Evolutionary conservation across 2,329 filamentous ascomycete genomes (phyloP), one percentile per base, ranked within the genome.

Genomic region (Raffaelea deltoideospora): DNA sequence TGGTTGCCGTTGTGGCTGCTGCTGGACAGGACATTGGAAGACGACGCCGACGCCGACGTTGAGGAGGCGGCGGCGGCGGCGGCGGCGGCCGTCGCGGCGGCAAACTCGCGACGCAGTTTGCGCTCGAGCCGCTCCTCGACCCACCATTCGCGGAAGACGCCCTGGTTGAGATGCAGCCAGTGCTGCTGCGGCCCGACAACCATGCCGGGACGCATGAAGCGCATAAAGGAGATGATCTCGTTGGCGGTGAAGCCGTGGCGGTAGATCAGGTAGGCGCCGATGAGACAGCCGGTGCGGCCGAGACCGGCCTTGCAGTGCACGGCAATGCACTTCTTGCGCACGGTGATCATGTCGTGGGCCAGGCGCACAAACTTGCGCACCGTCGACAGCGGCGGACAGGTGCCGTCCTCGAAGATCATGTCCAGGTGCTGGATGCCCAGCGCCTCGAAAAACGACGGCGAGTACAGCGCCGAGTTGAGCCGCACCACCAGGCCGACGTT

Each of bases 391-490:
- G 85, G 77, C 18, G 90, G 90, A 56, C 90, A 98, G 4, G 90
- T 98, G 45, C 90, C 90, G 50, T 98, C 90, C 51, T 96, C 90
- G 53, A 98, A 98, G 51, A 98, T 96, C 90, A 98, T 98, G 61
- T 98, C 90, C 29, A 96, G 67, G 54, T 98, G 90, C 50, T 86
- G 79, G 52, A 98, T 96, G 22, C 88, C 88, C 36, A 98, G 67
- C 4, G 87, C 84, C 45, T 88, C 90, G 57, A 98, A 98, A 63
- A 88, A 95, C n/a, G 86, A 87, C 1, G 90, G 83, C 1, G 84
- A 93, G 65, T 98, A 98, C 8, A 98, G 72, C 47, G 87, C 82
- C 0, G 87, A 96, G 64, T 98, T 98, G 45, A 98, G 67, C 30
- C 90, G 79, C 30, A 98, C 90, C 3, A 98, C 88, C 3, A 98